Percentiles rank a stretch among this genome's conserved stretches.
phyloP scores from a whole-genome alignment of 2,329 filamentous ascomycete genomes.

The Phaeosphaeria sp. region DNA sequence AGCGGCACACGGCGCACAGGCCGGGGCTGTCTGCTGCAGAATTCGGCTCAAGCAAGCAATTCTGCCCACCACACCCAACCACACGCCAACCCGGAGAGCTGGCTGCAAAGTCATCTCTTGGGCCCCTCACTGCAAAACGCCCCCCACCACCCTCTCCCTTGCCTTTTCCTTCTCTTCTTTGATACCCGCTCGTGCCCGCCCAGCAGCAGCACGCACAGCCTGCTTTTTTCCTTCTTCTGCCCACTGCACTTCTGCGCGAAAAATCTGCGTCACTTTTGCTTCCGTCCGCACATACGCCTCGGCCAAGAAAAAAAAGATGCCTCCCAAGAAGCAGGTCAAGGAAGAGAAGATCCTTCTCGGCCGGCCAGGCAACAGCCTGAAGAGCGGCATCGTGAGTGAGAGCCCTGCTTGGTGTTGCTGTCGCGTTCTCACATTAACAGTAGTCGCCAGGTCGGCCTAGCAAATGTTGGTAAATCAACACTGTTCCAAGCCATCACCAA shows the following conservation, averaged over 20 bases:
- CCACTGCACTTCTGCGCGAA: slow-evolving; percentile 38
- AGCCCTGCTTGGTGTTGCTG: slow-evolving; percentile 45
- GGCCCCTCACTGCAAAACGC: slow-evolving; percentile 39
- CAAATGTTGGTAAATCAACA: slow-evolving; percentile 99
- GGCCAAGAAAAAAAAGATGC: slow-evolving; percentile 77
- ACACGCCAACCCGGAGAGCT: slow-evolving; percentile 28
- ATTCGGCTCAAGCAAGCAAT: slow-evolving; percentile 16
- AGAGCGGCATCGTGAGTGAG: slow-evolving; percentile 96
- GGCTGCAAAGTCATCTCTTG: slow-evolving; percentile 44
- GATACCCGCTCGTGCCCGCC: slow-evolving; percentile 60
- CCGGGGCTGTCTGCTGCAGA: slow-evolving; percentile 17
- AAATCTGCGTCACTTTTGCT: slow-evolving; percentile 44
- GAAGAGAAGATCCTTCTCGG: slow-evolving; percentile 98
- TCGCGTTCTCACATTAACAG: slow-evolving; percentile 52
- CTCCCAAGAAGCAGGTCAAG: slow-evolving; percentile 89
- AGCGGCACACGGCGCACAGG: slow-evolving; percentile 6
- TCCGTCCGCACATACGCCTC: slow-evolving; percentile 64
- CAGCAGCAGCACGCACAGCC: slow-evolving; percentile 59
- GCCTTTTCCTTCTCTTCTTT: slow-evolving; percentile 57
- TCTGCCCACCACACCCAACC: slow-evolving; percentile 17
- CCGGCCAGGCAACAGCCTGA: slow-evolving; percentile 95
- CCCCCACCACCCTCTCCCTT: slow-evolving; percentile 47
- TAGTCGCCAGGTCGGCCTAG: slow-evolving; percentile 82
- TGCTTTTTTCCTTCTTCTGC: slow-evolving; percentile 46
- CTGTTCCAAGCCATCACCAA: slow-evolving; percentile 99